Base-by-base conservation (phyloP, 306 rosid species). In the Vicia sativa region DNA sequence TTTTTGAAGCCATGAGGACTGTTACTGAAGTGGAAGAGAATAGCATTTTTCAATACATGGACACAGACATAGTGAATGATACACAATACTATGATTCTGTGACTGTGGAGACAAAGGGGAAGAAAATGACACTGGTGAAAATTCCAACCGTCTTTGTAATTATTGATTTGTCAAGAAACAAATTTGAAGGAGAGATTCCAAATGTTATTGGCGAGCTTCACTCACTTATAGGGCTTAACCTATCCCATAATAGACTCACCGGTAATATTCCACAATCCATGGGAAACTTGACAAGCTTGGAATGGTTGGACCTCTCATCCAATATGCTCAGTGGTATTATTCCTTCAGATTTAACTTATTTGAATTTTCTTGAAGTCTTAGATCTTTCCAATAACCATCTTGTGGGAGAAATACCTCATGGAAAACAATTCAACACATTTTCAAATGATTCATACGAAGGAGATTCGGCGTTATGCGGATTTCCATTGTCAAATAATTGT, bases 251-350 rank as follows among this genome's bases (percentile, higher is more conserved):
- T 12, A 52, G 29, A 41, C 56, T 85, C 4, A 31, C 5, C 0
- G 79, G 87, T 46, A 4, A 0, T 0, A 74, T 85, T 46, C 53
- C 23, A 3, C 4, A 7, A 15, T 46, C 53, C 4, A 15, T 46
- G 1, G 11, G 2, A 14, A 46, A 46, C 10, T 68, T 85, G 77
- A 31, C n/a, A 11, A 50, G 38, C 23, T 26, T 82, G 0, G 79
- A 85, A 43, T 66, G 56, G 35, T 62, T 84, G 25, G 89, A 76
- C 25, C 70, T 84, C 16, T 81, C 86, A 1, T 78, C 78, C 52
- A 84, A 80, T 19, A 42, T 53, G 43, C 52, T 80, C 3, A 9
- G 0, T 0, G 73, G 83, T 1, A 2, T 44, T 4, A 77, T 80
- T 70, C 85, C 88, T 7, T 0, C 6, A 16, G 72, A 74, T 16